These are phyloP conservation scores for Sisymbrium altissimum DNA, from an alignment of 345 rosid genomes.

Conservation along the genomic window DNA sequence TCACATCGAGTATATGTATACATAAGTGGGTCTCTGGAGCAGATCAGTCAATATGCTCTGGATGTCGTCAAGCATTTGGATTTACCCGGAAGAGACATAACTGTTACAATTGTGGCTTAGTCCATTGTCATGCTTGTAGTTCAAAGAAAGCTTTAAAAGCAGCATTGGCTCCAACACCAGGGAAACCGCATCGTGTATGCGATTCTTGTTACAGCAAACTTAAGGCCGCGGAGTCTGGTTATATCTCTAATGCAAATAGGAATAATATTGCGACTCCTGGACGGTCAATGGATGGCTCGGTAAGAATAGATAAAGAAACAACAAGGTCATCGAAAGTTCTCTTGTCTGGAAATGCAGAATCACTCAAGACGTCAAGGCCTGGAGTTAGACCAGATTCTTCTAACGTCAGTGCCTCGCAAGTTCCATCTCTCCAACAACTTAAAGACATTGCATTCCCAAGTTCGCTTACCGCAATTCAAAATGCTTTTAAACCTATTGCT, in stretches of 20 bases:
- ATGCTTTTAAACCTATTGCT: slow-evolving; percentile 51
- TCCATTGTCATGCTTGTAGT: slow-evolving; percentile 95
- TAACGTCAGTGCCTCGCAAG: slow-evolving; percentile 69
- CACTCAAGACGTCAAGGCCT: slow-evolving; percentile 51
- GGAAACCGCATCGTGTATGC: slow-evolving; percentile 96
- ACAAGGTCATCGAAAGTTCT: slow-evolving; percentile 52
- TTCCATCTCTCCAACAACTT: slow-evolving; percentile 58
- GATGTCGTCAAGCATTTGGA: slow-evolving; percentile 92
- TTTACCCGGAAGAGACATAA: slow-evolving; percentile 92
- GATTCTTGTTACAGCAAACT: slow-evolving; percentile 82
- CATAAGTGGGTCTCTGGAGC: slow-evolving; percentile 97
- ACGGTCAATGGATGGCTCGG: slow-evolving; percentile 53
- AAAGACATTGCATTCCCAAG: slow-evolving; percentile 77
- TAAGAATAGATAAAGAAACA: slow-evolving; percentile 45
- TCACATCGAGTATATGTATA: slow-evolving; percentile 84
- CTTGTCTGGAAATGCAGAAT: slow-evolving; percentile 52
- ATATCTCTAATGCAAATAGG: slow-evolving; percentile 36
- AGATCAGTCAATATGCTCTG: slow-evolving; percentile 89
- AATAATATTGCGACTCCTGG: slow-evolving; percentile 37
- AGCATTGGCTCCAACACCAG: slow-evolving; percentile 97
- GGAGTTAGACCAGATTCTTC: slow-evolving; percentile 49
- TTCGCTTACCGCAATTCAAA: slow-evolving; percentile 62
- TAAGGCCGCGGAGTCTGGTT: slow-evolving; percentile 71
- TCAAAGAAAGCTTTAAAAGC: slow-evolving; percentile 93
- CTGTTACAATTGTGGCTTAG: slow-evolving; percentile 92